Conservation (phyloP, 768 basidiomycete genomes). For the Suillus weaverae region DNA sequence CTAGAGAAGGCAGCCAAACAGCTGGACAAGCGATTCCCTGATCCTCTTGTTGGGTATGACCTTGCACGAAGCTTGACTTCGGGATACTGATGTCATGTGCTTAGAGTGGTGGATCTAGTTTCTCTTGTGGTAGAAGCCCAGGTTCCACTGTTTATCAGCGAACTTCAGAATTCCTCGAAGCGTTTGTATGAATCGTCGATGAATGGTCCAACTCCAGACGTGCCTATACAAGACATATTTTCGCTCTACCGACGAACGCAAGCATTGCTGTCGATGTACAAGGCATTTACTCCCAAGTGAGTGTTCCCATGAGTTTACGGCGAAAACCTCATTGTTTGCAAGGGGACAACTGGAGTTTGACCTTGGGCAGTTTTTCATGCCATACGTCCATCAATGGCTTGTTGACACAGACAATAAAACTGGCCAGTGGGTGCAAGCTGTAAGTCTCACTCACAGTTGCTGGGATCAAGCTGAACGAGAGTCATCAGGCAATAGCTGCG, state of each 20-base stretch:
- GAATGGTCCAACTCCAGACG: slow-evolving; percentile 84
- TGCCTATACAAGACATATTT: slow-evolving; percentile 90
- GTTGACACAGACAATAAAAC: slow-evolving; percentile 88
- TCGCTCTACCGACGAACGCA: slow-evolving; percentile 79
- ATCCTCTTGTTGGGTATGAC: slow-evolving; percentile 75
- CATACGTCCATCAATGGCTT: slow-evolving; percentile 87
- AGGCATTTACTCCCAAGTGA: slow-evolving; percentile 79
- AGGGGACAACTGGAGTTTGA: slow-evolving; percentile 63
- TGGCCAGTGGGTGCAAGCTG: slow-evolving; percentile 90
- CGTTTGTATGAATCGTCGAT: slow-evolving; percentile 78
- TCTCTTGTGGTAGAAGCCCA: slow-evolving; percentile 68
- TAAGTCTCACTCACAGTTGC: slow-evolving; percentile 40
- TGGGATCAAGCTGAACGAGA: slow-evolving; percentile 11
- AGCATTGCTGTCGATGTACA: slow-evolving; percentile 74
- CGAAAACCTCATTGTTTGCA: slow-evolving; percentile 27
- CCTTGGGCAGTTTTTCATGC: slow-evolving; percentile 77
- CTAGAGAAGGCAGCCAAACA: slow-evolving; percentile 83
- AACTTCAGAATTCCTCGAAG: slow-evolving; percentile 69
- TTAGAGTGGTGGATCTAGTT: slow-evolving; percentile 72
- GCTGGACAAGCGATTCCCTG: slow-evolving; percentile 84
- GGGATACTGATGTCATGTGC: slow-evolving; percentile 7
- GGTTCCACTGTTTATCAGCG: slow-evolving; percentile 64
- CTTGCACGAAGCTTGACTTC: neutral
- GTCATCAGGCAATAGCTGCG: slow-evolving; percentile 67
- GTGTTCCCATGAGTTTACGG: slow-evolving; percentile 25